phyloP scores from a whole-genome alignment of 768 basidiomycete species.

The Stropharia rugosoannulata region DNA sequence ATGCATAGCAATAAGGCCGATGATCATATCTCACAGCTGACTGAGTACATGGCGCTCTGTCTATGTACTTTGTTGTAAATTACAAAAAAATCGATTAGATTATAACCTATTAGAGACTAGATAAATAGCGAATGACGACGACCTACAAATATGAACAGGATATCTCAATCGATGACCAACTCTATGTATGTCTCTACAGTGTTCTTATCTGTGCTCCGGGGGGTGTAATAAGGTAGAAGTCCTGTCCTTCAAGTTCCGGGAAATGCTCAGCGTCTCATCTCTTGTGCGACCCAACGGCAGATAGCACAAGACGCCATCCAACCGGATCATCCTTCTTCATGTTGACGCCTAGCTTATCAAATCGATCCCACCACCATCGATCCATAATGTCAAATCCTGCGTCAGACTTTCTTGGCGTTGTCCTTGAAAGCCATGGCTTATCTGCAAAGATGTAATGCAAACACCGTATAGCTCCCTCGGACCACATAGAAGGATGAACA shows the following conservation, averaged over 20 bases:
- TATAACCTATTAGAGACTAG: too few relatives aligned
- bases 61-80: too few relatives aligned
- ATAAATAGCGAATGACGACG: too few relatives aligned
- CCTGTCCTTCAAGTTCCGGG: not conserved
- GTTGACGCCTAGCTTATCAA: slow-evolving; percentile 44
- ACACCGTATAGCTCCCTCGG: slow-evolving; percentile 81
- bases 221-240: not conserved
- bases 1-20: too few relatives aligned
- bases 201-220: not conserved
- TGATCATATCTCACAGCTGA: too few relatives aligned
- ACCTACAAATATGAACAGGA: too few relatives aligned
- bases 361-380: slow-evolving; percentile 82
- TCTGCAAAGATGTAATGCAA: slow-evolving; percentile 85
- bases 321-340: slow-evolving; percentile 43
- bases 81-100: too few relatives aligned
- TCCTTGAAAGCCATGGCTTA: slow-evolving; percentile 79
- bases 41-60: too few relatives aligned
- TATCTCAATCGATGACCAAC: not conserved
- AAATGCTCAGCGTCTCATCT: not conserved
- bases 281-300: slow-evolving; percentile 39
- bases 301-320: slow-evolving; percentile 50
- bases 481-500: slow-evolving; percentile 77
- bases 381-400: slow-evolving; percentile 51
- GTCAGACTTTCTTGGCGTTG: slow-evolving; percentile 32
- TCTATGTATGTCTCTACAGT: not conserved